A percentile compares a stretch with the other conserved stretches of the same genome.
phyloP scores from a whole-genome alignment of 345 rosid genomes.

The Citrus hindsii region DNA sequence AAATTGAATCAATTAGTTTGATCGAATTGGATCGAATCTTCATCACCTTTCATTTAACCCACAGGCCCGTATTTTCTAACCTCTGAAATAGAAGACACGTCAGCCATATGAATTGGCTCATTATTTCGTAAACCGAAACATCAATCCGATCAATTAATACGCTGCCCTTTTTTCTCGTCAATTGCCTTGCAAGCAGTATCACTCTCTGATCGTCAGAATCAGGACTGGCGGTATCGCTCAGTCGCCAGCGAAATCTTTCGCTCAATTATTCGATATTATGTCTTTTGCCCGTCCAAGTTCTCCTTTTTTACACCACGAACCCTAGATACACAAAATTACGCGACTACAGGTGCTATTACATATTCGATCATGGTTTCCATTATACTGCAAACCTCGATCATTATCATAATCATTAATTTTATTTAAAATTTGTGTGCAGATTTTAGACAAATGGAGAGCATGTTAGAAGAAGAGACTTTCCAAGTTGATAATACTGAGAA shows the following conservation, averaged over 20 bases:
- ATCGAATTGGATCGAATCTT: no score
- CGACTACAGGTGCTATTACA: not conserved
- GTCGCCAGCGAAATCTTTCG: not conserved
- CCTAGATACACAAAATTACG: not conserved
- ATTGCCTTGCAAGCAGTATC: not conserved
- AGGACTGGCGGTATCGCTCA: not conserved
- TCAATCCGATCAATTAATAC: not conserved
- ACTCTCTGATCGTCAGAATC: not conserved
- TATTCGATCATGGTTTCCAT: not conserved
- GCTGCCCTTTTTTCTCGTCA: not conserved
- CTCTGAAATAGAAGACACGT: not conserved
- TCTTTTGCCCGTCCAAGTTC: not conserved
- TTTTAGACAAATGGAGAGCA: slow-evolving; percentile 20
- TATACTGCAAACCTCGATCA: not conserved
- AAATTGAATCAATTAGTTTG: no score
- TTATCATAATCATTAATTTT: slow-evolving; percentile 5
- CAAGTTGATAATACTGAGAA: slow-evolving; percentile 44
- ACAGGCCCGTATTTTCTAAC: not conserved
- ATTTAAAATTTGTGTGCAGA: slow-evolving; percentile 1
- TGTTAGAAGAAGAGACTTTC: slow-evolving; percentile 54
- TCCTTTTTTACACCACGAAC: not conserved
- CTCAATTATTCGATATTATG: not conserved
- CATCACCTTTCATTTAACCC: no score
- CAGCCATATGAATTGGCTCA: not conserved
- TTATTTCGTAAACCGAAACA: not conserved